These are phyloP conservation scores for Cutaneotrichosporon mucoides DNA, from an alignment of 1,284 basidiomycete genomes.

Conservation along the genomic window DNA sequence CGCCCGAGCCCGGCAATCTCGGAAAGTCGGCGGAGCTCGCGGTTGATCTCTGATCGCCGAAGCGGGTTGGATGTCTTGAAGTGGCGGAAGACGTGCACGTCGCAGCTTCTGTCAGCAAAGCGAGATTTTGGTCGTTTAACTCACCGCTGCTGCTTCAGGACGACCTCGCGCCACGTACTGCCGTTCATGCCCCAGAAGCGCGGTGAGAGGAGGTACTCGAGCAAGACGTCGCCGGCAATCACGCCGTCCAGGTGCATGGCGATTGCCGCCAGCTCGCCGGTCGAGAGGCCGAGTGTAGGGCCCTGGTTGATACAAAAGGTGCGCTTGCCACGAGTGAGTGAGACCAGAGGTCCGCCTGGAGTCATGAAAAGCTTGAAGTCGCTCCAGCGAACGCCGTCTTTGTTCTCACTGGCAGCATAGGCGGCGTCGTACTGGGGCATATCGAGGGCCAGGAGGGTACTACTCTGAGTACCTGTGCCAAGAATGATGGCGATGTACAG, in stretches of 20 bases:
- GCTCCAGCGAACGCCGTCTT: conserved; percentile 1
- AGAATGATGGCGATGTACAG: conserved; percentile 5
- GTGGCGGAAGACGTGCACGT: conserved; percentile 1
- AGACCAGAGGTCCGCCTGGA: not conserved
- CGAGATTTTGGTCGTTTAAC: not conserved
- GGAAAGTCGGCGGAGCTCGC: not conserved
- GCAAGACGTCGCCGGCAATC: not conserved
- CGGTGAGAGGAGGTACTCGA: conserved; percentile 2
- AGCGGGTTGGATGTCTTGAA: not conserved
- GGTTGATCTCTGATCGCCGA: conserved; percentile 2
- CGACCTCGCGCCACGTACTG: not conserved
- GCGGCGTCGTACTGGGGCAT: not conserved
- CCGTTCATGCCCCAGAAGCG: not conserved
- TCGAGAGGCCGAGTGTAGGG: not conserved
- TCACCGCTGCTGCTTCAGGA: not conserved
- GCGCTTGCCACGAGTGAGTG: not conserved
- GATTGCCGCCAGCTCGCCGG: not conserved
- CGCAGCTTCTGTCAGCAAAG: not conserved
- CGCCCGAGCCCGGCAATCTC: not conserved
- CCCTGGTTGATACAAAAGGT: not conserved
- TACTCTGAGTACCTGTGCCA: conserved; percentile 1
- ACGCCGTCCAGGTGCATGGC: conserved; percentile 1
- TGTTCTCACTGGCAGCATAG: not conserved
- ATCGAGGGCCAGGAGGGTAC: not conserved
- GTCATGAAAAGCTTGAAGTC: conserved; percentile 3